Evolutionary conservation across 176 grass and related monocot species (phyloP), one percentile per base, ranked within the genome.

Genomic region (Juncus effusus): DNA sequence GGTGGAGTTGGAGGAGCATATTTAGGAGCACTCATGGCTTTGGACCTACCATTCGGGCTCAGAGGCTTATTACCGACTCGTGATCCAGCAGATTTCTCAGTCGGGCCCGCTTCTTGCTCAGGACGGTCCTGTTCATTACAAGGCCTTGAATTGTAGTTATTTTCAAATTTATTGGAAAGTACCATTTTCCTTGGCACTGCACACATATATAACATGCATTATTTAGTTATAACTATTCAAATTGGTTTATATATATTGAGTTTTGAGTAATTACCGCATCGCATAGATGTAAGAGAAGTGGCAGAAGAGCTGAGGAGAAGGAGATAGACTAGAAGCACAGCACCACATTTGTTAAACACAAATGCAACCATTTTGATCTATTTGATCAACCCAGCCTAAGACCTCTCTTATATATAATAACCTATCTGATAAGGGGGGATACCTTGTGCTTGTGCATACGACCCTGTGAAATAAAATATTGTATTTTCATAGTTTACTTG

Each of bases 281-380:
- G 16, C 15, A 49, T 2, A 67, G 61, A 39, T 47, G 9, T 5
- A 15, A 52, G 45, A 52, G 64, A 42, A 67, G 13, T 10, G 8
- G 15, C 42, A 51, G 51, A 36, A 49, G 42, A 53, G 15, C 64
- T 37, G 0, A 67, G 64, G 10, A 67, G 64, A 51, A 67, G 64
- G 36, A 67, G 64, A 35, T 12, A 53, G 35, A 15, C 54, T 10
- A 59, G 16, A 59, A 45, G 42, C 16, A 60, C 5, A 45, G 54
- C 40, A 73, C 3, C 6, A 16, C 51, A 73, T 12, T 35, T 35
- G 3, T 60, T 60, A 38, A 10, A 2, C 41, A 50, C 15, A 49
- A 60, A 73, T 38, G 36, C 38, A 73, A 50, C 3, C 39, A 73
- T 60, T 73, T 2, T 47, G 44, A 47, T 47, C 9, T 47, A 47